A percentile compares a stretch with the other conserved stretches of the same genome.
Conservation (phyloP, 352 stramenopile species). For the Pythium phragmitis region DNA sequence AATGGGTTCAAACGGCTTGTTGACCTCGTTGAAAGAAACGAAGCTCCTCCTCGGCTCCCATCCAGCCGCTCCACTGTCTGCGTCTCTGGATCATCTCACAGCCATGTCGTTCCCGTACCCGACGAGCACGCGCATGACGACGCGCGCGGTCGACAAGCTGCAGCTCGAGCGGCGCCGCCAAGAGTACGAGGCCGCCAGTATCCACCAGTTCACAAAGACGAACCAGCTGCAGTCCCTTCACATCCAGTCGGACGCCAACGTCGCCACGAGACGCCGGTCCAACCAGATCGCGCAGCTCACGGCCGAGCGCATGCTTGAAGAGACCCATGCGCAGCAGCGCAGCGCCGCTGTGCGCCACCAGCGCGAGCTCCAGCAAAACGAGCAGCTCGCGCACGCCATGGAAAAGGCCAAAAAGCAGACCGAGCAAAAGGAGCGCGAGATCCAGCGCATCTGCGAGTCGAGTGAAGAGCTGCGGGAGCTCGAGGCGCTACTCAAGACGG, state of each 20-base stretch:
- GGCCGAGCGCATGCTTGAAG: conserved; percentile 68
- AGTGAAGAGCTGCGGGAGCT: conserved; percentile 90
- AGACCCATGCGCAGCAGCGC: conserved; percentile 34
- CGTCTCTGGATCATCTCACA: not conserved
- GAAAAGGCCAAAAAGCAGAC: conserved; percentile 54
- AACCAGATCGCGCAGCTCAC: conserved; percentile 68
- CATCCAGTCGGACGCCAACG: conserved; percentile 66
- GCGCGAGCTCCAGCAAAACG: conserved; percentile 67
- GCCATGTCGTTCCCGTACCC: conserved; percentile 63
- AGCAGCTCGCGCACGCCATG: conserved; percentile 68
- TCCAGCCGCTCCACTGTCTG: not conserved
- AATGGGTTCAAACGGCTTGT: not conserved
- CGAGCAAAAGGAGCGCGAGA: conserved; percentile 82
- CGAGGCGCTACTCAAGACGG: conserved; percentile 87
- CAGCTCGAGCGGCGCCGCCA: conserved; percentile 59
- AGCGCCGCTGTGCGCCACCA: conserved; percentile 24
- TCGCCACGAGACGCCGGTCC: conserved; percentile 39
- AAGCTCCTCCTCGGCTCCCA: not conserved
- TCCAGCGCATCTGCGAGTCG: conserved; percentile 89
- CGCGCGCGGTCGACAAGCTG: conserved; percentile 61
- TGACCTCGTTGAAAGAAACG: not conserved
- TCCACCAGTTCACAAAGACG: conserved; percentile 48
- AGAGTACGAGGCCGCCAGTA: conserved; percentile 51
- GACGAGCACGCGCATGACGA: conserved; percentile 54
- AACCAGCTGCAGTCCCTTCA: conserved; percentile 63